phyloP scores from a whole-genome alignment of 2,329 filamentous ascomycete genomes.

The Waltergamsia citrina region DNA sequence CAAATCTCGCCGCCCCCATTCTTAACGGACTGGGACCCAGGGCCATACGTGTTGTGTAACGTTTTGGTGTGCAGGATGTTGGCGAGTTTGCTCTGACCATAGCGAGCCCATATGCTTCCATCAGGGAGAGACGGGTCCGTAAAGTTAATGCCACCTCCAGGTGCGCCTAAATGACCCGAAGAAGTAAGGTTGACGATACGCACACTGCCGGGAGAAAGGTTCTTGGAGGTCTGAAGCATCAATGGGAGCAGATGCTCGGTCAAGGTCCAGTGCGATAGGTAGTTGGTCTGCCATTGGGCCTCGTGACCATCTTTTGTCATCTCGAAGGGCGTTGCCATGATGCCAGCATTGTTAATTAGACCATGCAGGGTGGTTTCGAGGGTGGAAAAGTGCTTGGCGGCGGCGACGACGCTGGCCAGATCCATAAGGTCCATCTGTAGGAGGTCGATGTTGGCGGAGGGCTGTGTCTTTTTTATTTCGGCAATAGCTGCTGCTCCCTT shows the following conservation, averaged over 20 bases:
- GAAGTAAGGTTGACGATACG: slow-evolving; percentile 14
- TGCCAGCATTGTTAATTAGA: too few relatives aligned
- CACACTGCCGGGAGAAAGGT: slow-evolving; percentile 11
- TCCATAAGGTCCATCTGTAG: too few relatives aligned
- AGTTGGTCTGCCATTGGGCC: too few relatives aligned
- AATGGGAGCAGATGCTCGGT: slow-evolving; percentile 23
- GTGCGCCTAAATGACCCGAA: slow-evolving; percentile 15
- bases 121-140: slow-evolving; percentile 12
- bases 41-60: slow-evolving; percentile 11
- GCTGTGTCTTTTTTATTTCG: too few relatives aligned
- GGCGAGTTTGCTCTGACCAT: slow-evolving; percentile 21
- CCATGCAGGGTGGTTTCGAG: too few relatives aligned
- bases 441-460: too few relatives aligned
- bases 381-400: too few relatives aligned
- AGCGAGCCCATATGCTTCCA: slow-evolving; percentile 10
- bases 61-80: slow-evolving; percentile 17
- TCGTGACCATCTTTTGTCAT: too few relatives aligned
- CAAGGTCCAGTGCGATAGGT: too few relatives aligned
- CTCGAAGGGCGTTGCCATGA: too few relatives aligned
- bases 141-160: slow-evolving; percentile 16
- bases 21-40: neutral
- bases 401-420: too few relatives aligned
- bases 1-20: neutral
- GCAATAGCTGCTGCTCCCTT: too few relatives aligned
- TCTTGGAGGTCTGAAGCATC: slow-evolving; percentile 15